Evolutionary conservation across 73 alveolate species (phyloP).

Genomic region (Urostyla sp.): DNA sequence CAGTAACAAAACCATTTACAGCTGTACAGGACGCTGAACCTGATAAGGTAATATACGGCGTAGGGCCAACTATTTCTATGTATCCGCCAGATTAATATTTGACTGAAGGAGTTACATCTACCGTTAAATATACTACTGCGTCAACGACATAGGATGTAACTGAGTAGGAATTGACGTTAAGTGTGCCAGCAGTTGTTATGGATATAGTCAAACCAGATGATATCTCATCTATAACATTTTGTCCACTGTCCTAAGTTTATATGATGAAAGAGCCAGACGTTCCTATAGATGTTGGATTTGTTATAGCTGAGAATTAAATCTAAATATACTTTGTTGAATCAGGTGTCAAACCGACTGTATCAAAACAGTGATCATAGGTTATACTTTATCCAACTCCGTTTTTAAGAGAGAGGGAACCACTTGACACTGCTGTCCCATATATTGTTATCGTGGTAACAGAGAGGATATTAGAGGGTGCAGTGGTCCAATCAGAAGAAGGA

Average conservation of each 20-base stretch:
- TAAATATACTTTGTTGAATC: constrained; percentile 11
- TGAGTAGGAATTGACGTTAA: constrained; percentile 3
- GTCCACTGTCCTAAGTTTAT: constrained; percentile 35
- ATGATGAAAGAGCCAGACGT: constrained; percentile 31
- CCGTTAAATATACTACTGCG: constrained; percentile 5
- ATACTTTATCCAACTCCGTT: constrained; percentile 11
- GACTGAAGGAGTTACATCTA: constrained; percentile 39
- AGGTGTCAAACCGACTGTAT: not conserved
- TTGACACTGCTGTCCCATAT: constrained; percentile 21
- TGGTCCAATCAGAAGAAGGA: constrained; percentile 24
- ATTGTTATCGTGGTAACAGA: constrained; percentile 8
- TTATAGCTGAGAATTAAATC: not conserved
- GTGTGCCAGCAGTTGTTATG: constrained; percentile 32
- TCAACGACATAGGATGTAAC: constrained; percentile 17
- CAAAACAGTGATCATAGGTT: constrained; percentile 24
- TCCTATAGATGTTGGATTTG: constrained; percentile 18
- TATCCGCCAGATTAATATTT: constrained; percentile 34
- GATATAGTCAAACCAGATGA: constrained; percentile 22
- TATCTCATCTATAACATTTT: constrained; percentile 30
- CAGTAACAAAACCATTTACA: not conserved
- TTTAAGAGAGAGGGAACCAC: not conserved
- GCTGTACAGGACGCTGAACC: constrained; percentile 14
- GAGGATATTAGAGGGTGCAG: constrained; percentile 41
- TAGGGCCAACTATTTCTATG: constrained; percentile 27
- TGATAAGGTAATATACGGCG: constrained; percentile 6